phyloP scores from a whole-genome alignment of 306 rosid genomes.

The Ormosia emarginata region DNA sequence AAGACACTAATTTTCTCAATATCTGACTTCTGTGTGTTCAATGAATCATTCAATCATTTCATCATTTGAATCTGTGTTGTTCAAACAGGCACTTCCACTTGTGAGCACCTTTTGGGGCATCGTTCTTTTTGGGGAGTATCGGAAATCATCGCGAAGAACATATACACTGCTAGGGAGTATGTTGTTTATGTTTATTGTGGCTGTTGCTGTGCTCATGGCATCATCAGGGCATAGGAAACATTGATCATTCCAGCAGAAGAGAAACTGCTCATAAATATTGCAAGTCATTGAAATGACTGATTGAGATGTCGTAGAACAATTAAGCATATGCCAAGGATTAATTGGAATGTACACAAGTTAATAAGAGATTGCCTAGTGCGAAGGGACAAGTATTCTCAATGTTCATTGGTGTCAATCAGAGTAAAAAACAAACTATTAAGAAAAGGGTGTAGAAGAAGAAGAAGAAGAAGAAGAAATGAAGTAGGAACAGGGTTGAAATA shows the following conservation, averaged over 20 bases:
- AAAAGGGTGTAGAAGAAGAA: neutral
- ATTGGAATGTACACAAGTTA: neutral
- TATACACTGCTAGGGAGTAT: slow-evolving; percentile 56
- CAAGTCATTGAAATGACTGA: neutral
- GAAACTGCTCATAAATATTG: neutral
- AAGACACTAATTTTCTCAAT: neutral
- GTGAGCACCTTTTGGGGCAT: slow-evolving; percentile 95
- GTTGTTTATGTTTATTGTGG: slow-evolving; percentile 79
- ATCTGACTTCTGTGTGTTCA: neutral
- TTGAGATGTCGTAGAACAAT: neutral
- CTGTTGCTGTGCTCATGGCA: slow-evolving; percentile 77
- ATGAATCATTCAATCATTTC: neutral
- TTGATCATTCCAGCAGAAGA: slow-evolving; percentile 5
- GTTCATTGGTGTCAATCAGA: neutral
- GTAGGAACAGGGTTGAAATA: neutral
- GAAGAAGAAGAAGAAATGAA: neutral
- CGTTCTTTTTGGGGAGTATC: slow-evolving; percentile 76
- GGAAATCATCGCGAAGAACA: slow-evolving; percentile 76
- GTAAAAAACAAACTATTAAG: neutral
- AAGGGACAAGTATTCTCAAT: neutral
- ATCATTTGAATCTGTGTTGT: slow-evolving; percentile 12
- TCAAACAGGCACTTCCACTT: slow-evolving; percentile 85
- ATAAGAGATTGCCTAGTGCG: neutral
- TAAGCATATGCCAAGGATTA: neutral
- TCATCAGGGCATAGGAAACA: slow-evolving; percentile 70